Conservation (phyloP, 2,329 filamentous ascomycete genomes). For the Botryotinia globosa region DNA sequence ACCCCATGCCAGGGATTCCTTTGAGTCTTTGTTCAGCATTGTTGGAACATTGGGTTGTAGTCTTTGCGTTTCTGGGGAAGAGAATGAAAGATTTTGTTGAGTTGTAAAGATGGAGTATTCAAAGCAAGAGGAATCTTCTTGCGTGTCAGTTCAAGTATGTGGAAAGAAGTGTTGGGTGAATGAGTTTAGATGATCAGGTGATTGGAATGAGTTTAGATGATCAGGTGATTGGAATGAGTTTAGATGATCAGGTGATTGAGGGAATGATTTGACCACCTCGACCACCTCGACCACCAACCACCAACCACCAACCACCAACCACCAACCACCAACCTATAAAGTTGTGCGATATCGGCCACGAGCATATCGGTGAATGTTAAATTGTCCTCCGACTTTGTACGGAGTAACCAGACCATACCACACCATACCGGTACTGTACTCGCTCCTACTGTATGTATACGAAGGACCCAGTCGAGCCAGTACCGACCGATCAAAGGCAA, state of each 20-base stretch:
- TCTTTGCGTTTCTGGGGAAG: neutral
- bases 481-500: neutral
- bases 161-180: too few species aligned
- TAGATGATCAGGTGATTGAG: neutral
- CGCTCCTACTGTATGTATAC: neutral
- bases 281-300: neutral
- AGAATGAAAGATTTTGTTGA: neutral
- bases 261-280: neutral
- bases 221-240: neutral
- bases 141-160: neutral
- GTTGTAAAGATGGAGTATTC: neutral
- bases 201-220: neutral
- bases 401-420: too few species aligned
- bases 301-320: neutral
- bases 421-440: neutral
- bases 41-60: neutral
- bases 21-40: neutral
- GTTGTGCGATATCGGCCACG: neutral
- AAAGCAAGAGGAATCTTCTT: rapidly evolving
- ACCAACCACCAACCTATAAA: neutral
- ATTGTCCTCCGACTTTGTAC: neutral
- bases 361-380: neutral
- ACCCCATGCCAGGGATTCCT: constrained; percentile 2
- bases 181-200: neutral
- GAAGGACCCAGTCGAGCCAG: too few species aligned